Conservation (phyloP, 108 stramenopile genomes). For the Skeletonema potamos region DNA sequence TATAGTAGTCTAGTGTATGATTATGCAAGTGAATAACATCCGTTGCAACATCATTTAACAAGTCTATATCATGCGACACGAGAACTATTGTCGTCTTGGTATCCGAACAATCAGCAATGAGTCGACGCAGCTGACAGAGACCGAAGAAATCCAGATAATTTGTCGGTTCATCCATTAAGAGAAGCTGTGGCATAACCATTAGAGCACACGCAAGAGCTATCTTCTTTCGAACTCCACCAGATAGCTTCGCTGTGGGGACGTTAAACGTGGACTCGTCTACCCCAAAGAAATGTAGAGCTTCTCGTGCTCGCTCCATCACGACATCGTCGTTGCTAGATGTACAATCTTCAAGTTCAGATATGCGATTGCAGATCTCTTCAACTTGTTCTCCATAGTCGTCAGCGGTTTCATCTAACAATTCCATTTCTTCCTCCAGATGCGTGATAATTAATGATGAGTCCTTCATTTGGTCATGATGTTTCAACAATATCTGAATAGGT, state of each 20-base stretch:
- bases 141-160: constrained; percentile 83
- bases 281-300: constrained; percentile 59
- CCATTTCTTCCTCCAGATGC: constrained; percentile 50
- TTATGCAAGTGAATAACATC: constrained; percentile 85
- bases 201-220: constrained; percentile 57
- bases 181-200: constrained; percentile 42
- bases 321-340: constrained; percentile 6
- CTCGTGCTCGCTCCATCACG: constrained; percentile 13
- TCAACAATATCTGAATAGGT: constrained; percentile 47
- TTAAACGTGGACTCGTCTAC: constrained; percentile 29
- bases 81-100: constrained; percentile 76
- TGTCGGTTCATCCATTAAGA: constrained; percentile 83
- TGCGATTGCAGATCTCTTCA: constrained; percentile 71
- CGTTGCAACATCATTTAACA: constrained; percentile 90
- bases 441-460: constrained; percentile 26
- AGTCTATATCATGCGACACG: constrained; percentile 93
- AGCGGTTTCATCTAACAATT: constrained; percentile 19
- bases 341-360: constrained; percentile 64
- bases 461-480: constrained; percentile 30
- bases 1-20: constrained; percentile 82
- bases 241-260: constrained; percentile 39
- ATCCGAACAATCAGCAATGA: constrained; percentile 51
- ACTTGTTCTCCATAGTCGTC: constrained; percentile 52
- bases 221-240: constrained; percentile 67
- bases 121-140: constrained; percentile 74